Evolutionary conservation across 2,329 filamentous ascomycete species (phyloP), one percentile per base, ranked within the genome.

Genomic region (Metarhizium album): DNA sequence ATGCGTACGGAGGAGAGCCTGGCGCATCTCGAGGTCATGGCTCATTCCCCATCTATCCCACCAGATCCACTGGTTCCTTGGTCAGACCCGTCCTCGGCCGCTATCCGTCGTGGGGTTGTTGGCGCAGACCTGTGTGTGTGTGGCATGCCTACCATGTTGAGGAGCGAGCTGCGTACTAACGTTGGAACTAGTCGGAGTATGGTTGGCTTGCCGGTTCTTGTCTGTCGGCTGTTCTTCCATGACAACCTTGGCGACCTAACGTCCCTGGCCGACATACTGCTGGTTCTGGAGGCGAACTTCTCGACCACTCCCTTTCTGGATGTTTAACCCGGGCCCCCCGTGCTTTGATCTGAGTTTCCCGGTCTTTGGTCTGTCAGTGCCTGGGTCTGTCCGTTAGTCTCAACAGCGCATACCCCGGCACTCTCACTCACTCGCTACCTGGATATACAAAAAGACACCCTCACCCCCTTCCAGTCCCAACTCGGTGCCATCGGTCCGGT

Each of bases 271-370:
- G 54, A 46, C 37, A 45, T 47, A 50, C 48, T 50, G 46, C 35
- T 54, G 31, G 52, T 55, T 56, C 56, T 58, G 54, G 57, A 51
- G 55, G 54, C 57, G 54, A 58, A 31, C 49, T 58, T 64, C 62
- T 64, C 63, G 65, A 58, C 60, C 62, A 68, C 67, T 68, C 62
- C 66, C 60, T 60, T 67, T 68, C 62, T 61, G 68, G 67, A 58
- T 54, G 61, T 60, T 55, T 59, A 60, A 65, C 65, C 63, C 66
- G 63, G 62, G 62, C 64, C 60, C 61, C n/a, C 55, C 62, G 59
- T 58, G 54, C 59, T 60, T 65, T 60, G 54, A 60, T 59, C 57
- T 55, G 45, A 51, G 55, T 48, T 58, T 54, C 54, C 54, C 55
- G 49, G 55, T 33, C 35, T 7, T 42, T 33, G 23, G 40, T 46